Evolutionary conservation across 768 basidiomycete species (phyloP).

Genomic region (Lactarius hatsudake): DNA sequence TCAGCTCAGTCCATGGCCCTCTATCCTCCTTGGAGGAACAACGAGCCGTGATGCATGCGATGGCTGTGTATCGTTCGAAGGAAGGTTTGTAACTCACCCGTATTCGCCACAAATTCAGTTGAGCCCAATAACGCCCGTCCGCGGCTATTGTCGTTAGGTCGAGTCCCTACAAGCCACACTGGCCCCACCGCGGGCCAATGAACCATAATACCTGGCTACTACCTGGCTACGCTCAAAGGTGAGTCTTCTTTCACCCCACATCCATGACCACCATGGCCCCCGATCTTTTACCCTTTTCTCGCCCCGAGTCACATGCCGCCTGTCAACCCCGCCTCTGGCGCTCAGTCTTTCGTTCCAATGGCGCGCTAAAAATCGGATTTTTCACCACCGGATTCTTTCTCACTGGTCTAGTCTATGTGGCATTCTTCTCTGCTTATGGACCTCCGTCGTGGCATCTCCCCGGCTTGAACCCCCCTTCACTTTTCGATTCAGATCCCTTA

Average conservation of each 20-base stretch:
- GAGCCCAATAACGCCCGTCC: no score
- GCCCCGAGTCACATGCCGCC: background rate
- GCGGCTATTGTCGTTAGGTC: no score
- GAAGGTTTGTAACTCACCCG: no score
- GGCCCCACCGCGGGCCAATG: background rate
- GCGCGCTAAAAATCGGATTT: background rate
- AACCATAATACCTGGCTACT: background rate
- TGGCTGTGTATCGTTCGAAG: no score
- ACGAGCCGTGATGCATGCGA: no score
- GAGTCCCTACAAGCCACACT: no score
- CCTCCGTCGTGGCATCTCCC: background rate
- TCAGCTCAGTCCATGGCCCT: no score
- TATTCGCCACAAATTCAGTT: no score
- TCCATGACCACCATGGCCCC: background rate
- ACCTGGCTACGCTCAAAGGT: background rate
- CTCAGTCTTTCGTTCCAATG: background rate
- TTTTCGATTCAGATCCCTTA: background rate
- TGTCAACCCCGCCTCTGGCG: constrained; percentile 8
- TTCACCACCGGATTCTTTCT: constrained; percentile 14
- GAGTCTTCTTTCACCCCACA: background rate
- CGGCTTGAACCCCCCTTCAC: background rate
- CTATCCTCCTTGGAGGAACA: no score
- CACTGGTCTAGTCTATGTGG: constrained; percentile 12
- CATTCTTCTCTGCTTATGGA: constrained; percentile 1
- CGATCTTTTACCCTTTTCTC: background rate